These are phyloP conservation scores for Cyberlindnera saturnus DNA, from an alignment of 805 yeast species.

Conservation along the genomic window DNA sequence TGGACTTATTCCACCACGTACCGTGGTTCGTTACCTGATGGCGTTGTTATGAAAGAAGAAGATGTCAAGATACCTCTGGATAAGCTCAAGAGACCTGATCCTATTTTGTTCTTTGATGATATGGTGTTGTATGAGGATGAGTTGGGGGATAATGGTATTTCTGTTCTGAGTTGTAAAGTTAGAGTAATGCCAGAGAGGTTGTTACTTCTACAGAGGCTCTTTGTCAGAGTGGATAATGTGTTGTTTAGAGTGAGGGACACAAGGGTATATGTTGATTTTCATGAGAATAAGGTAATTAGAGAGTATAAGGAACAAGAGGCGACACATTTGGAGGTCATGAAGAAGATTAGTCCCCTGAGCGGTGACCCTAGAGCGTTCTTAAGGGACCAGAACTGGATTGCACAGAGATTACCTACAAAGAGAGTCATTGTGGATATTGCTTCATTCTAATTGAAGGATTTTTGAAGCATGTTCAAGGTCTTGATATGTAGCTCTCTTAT, in stretches of 20 bases:
- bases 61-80: constrained; percentile 56
- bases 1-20: constrained; percentile 93
- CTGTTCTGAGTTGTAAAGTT: constrained; percentile 69
- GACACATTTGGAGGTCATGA: constrained; percentile 40
- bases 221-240: constrained; percentile 86
- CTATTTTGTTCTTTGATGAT: constrained; percentile 85
- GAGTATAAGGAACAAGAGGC: constrained; percentile 73
- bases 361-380: constrained; percentile 66
- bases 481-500: constrained; percentile 10
- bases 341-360: constrained; percentile 38
- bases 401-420: constrained; percentile 48
- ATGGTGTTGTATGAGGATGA: constrained; percentile 90
- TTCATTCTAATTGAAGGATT: constrained; percentile 4
- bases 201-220: constrained; percentile 68
- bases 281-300: constrained; percentile 54
- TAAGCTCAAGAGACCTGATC: constrained; percentile 67
- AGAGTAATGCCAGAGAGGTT: constrained; percentile 85
- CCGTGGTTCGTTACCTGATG: constrained; percentile 45
- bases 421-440: constrained; percentile 11
- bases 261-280: constrained; percentile 74
- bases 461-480: constrained; percentile 16
- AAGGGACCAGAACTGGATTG: constrained; percentile 85
- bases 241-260: constrained; percentile 80
- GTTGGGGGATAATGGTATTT: constrained; percentile 91
- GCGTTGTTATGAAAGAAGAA: constrained; percentile 20